Evolutionary conservation across 1,139 yeast genomes (phyloP).

Genomic region (Yamadazyma jaroonii): DNA sequence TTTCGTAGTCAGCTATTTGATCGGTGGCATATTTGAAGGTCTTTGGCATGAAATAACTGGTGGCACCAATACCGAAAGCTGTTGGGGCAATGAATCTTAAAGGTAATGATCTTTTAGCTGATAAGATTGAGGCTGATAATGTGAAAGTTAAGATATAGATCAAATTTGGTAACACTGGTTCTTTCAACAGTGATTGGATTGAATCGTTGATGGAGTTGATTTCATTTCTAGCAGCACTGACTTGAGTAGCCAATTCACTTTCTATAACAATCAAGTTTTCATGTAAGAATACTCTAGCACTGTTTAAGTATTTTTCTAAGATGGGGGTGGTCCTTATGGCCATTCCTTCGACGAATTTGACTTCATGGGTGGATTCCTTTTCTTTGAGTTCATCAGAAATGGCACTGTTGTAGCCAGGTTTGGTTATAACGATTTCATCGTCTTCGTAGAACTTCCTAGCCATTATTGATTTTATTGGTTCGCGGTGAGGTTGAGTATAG

Average conservation of each 20-base stretch:
- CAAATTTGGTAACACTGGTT: conserved; percentile 52
- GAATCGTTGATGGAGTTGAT: conserved; percentile 22
- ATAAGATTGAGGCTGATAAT: conserved; percentile 55
- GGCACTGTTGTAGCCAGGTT: conserved; percentile 46
- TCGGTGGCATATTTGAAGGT: conserved; percentile 23
- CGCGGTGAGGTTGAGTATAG: neutral
- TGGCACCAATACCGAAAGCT: conserved; percentile 43
- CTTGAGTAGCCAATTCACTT: conserved; percentile 46
- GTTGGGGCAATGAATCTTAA: conserved; percentile 51
- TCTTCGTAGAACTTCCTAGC: conserved; percentile 50
- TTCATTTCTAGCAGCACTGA: conserved; percentile 46
- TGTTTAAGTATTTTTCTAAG: conserved; percentile 40
- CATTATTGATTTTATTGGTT: conserved; percentile 8
- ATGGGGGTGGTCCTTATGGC: conserved; percentile 46
- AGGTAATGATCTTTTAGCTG: conserved; percentile 44
- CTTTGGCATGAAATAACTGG: conserved; percentile 36
- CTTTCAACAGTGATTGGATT: conserved; percentile 27
- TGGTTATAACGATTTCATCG: conserved; percentile 43
- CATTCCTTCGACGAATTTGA: conserved; percentile 51
- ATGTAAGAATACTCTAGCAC: conserved; percentile 34
- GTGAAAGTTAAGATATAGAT: conserved; percentile 55
- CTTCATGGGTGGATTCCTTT: conserved; percentile 39
- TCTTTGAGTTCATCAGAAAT: conserved; percentile 34
- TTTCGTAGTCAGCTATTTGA: conserved; percentile 58
- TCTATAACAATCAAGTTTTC: conserved; percentile 33